Evolutionary conservation across 768 basidiomycete genomes (phyloP).

Genomic region (Pleurotus tuber-regium): DNA sequence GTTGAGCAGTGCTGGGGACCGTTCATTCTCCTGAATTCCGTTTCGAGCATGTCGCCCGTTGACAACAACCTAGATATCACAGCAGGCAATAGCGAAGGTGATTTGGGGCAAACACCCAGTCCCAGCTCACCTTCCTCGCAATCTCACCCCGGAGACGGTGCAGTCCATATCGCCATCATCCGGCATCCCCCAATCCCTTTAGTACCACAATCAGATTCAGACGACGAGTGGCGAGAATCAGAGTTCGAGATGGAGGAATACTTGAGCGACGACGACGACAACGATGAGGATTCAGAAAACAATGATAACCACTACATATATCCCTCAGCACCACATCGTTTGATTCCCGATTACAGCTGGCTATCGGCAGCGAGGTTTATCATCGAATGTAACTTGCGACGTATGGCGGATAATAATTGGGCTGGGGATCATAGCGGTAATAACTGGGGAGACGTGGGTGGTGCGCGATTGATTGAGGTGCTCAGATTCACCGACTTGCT

Average conservation of each 20-base stretch:
- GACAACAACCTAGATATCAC: background rate
- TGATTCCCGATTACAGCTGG: slow-evolving; percentile 49
- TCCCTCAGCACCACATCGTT: slow-evolving; percentile 25
- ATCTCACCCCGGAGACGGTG: slow-evolving; percentile 6
- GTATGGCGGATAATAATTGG: slow-evolving; percentile 21
- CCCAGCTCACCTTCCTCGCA: background rate
- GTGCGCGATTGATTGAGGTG: slow-evolving; percentile 14
- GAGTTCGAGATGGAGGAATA: slow-evolving; percentile 16
- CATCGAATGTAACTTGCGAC: slow-evolving; percentile 49
- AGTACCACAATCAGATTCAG: background rate
- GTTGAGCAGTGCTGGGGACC: slow-evolving; percentile 33
- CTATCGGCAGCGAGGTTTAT: slow-evolving; percentile 49
- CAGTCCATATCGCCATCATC: slow-evolving; percentile 16
- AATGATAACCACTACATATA: slow-evolving; percentile 10
- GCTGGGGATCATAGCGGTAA: slow-evolving; percentile 15
- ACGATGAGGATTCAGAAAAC: slow-evolving; percentile 10
- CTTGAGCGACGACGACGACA: slow-evolving; percentile 12
- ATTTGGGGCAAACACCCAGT: background rate
- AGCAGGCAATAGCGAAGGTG: background rate
- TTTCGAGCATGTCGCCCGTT: background rate
- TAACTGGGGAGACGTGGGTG: slow-evolving; percentile 14
- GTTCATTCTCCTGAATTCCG: slow-evolving; percentile 24
- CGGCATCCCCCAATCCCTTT: background rate
- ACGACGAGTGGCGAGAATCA: slow-evolving; percentile 16
- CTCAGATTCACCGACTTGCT: slow-evolving; percentile 32